Conservation (phyloP, 2,329 filamentous ascomycete species). For the Elsinoe necatrix region DNA sequence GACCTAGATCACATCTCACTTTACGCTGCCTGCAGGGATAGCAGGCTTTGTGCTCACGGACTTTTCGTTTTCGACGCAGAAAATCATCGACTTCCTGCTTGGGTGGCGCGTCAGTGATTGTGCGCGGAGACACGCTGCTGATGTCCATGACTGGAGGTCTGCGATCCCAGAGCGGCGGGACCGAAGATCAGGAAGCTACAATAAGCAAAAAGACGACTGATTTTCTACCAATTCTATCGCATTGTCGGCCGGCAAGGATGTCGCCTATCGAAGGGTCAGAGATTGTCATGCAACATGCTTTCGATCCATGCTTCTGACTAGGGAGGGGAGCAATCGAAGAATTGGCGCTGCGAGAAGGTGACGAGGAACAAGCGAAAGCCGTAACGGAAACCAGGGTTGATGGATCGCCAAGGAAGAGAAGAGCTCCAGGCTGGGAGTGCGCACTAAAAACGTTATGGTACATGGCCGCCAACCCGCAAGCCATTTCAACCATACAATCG, state of each 20-base stretch:
- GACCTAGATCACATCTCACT: constrained; percentile 38
- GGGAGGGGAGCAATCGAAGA: neutral
- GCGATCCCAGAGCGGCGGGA: constrained; percentile 6
- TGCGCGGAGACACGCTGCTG: constrained; percentile 12
- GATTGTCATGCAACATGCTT: neutral
- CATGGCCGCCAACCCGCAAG: neutral
- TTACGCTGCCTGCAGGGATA: constrained; percentile 41
- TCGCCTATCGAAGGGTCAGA: neutral
- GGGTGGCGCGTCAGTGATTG: constrained; percentile 21
- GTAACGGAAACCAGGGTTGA: constrained; percentile 1
- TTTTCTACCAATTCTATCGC: constrained; percentile 1
- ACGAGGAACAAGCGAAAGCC: constrained; percentile 1
- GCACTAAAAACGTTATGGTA: neutral
- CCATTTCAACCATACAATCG: neutral
- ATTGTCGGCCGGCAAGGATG: neutral
- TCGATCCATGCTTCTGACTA: constrained; percentile 7
- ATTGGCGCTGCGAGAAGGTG: neutral
- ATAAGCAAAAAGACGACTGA: neutral
- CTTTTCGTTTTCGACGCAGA: constrained; percentile 42
- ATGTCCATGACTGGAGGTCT: constrained; percentile 16
- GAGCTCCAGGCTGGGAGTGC: constrained; percentile 1
- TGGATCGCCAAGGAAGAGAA: constrained; percentile 5
- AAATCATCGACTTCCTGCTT: constrained; percentile 43
- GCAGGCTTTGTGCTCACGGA: constrained; percentile 45
- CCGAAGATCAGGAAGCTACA: constrained; percentile 3